Evolutionary conservation across 2,329 filamentous ascomycete species (phyloP).

Genomic region (Graphilbum sp.): DNA sequence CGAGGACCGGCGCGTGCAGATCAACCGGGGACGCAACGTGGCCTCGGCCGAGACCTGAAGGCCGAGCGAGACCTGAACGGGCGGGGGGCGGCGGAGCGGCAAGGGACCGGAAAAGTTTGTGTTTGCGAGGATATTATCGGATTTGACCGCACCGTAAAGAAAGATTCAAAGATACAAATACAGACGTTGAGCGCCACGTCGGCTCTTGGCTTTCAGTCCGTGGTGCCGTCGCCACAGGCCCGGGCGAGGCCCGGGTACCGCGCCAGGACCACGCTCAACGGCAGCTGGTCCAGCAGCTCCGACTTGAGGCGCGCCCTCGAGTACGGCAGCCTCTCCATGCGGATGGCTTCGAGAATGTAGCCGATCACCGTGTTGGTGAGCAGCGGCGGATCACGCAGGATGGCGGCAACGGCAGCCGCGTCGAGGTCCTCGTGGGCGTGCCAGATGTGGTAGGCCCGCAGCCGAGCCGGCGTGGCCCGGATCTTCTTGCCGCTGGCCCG

Average conservation of each 20-base stretch:
- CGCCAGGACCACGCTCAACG: slow-evolving; percentile 7
- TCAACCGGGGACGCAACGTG: slow-evolving; percentile 54
- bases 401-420: slow-evolving; percentile 30
- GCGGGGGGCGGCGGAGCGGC: not conserved
- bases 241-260: slow-evolving; percentile 16
- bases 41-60: slow-evolving; percentile 16
- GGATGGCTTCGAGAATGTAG: slow-evolving; percentile 43
- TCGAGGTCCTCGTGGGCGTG: slow-evolving; percentile 30
- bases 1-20: slow-evolving; percentile 88
- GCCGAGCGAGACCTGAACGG: too few relatives aligned
- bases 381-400: slow-evolving; percentile 46
- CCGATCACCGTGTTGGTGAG: slow-evolving; percentile 34
- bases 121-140: too few relatives aligned
- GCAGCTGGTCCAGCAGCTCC: slow-evolving; percentile 25
- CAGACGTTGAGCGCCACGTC: too few relatives aligned
- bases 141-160: too few relatives aligned
- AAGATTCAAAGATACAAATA: too few relatives aligned
- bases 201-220: not conserved
- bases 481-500: slow-evolving; percentile 10
- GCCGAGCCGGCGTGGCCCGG: slow-evolving; percentile 15
- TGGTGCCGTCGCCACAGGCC: slow-evolving; percentile 6
- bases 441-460: slow-evolving; percentile 52
- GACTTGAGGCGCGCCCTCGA: slow-evolving; percentile 25
- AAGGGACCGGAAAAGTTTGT: not conserved
- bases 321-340: slow-evolving; percentile 32